phyloP scores from a whole-genome alignment of 371 early-diverging fungal species.

The Mortierella sp. region DNA sequence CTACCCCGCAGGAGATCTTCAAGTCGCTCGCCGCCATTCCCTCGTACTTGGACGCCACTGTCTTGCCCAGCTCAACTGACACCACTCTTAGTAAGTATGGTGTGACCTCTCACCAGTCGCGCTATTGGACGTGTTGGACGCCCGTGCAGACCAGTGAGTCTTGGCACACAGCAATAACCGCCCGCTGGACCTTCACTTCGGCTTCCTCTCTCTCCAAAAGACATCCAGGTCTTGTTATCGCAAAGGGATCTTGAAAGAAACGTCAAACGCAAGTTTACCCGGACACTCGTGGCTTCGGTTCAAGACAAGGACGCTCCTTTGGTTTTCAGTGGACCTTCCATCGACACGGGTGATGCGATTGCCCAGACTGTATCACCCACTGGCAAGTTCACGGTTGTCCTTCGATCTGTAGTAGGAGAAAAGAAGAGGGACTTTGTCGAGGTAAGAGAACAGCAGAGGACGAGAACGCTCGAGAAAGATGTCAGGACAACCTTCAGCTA shows the following conservation, averaged over 20 bases:
- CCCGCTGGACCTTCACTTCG: neutral
- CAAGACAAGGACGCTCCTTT: slow-evolving; percentile 20
- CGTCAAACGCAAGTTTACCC: slow-evolving; percentile 52
- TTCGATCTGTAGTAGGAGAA: slow-evolving; percentile 45
- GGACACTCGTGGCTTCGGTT: slow-evolving; percentile 39
- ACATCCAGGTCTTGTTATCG: slow-evolving; percentile 46
- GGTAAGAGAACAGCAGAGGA: slow-evolving; percentile 23
- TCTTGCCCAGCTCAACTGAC: slow-evolving; percentile 44
- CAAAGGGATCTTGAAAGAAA: slow-evolving; percentile 64
- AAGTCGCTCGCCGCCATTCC: slow-evolving; percentile 51
- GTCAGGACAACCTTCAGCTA: no score
- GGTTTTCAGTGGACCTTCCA: slow-evolving; percentile 44
- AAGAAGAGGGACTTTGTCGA: slow-evolving; percentile 60
- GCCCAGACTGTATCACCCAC: slow-evolving; percentile 41
- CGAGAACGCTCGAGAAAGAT: neutral
- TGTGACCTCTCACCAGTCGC: neutral
- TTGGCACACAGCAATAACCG: neutral
- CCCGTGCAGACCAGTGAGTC: no score
- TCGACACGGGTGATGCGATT: slow-evolving; percentile 40
- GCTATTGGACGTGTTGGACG: no score
- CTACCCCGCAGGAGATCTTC: slow-evolving; percentile 52
- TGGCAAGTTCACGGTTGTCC: slow-evolving; percentile 28
- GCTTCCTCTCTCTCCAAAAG: slow-evolving; percentile 2
- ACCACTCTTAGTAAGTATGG: slow-evolving; percentile 31
- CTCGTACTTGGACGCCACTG: slow-evolving; percentile 50